Base-by-base conservation (phyloP, 257 asterid species). In the Solanum tacnaense region DNA sequence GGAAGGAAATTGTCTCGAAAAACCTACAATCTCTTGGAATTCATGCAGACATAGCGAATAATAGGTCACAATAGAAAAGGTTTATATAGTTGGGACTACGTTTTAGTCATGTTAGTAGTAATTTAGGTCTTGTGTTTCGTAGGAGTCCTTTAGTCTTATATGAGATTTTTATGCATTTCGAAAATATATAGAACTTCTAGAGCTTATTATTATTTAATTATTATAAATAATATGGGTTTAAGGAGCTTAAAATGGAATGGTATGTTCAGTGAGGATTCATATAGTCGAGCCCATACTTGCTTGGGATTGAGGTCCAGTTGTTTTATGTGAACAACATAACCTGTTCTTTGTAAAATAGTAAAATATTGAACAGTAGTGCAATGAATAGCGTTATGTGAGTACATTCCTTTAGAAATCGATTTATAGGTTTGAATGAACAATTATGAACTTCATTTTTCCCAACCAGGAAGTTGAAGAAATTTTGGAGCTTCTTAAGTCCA, bases 381-480 rank as follows among this genome's bases (percentile, higher is more conserved):
- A 29, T 49, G 41, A 81, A 16, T 79, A 13, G 11, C 5, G 60
- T 9, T 8, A 81, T 44, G 85, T 20, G 29, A 46, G 85, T 46
- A 81, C 85, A 81, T 46, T 29, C 29, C 85, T 52, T 86, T 52
- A 31, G 39, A 44, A 83, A 87, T 60, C 7, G 1, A 16, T 27
- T 20, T 13, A 29, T 67, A 81, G 73, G 49, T 88, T 58, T 86
- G 67, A 39, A n/a, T 87, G 62, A 49, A 10, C 62, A 67, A 39
- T 71, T 81, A 20, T 84, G 84, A 67, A 74, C 87, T 87, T 60
- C 79, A 67, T 73, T 39, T 85, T 76, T 86, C 87, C 73, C 70
- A 76, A 85, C 70, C 98, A 97, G 99, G 99, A 97, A 94, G 98
- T 97, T 88, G 99, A 97, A 91, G 98, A 97, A 92, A 96, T 97